phyloP scores from a whole-genome alignment of 1,139 yeast species.

The Scheffersomyces stambukii region DNA sequence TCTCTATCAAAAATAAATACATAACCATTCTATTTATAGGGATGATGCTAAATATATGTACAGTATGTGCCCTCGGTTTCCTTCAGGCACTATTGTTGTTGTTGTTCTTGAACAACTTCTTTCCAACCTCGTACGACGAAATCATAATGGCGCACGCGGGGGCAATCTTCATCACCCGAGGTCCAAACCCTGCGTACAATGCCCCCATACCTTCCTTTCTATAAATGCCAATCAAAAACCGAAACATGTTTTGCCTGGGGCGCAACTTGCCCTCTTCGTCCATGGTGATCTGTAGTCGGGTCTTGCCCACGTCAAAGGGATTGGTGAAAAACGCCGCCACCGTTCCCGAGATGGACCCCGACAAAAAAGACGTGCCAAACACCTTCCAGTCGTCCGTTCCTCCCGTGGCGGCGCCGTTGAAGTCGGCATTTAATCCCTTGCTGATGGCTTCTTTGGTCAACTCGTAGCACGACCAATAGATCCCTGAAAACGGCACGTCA shows the following conservation, averaged over 20 bases:
- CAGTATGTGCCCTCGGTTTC: not conserved
- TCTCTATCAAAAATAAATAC: not conserved
- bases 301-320: constrained; percentile 96
- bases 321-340: constrained; percentile 84
- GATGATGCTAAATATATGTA: constrained; percentile 2
- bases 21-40: constrained; percentile 1
- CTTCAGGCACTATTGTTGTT: constrained; percentile 6
- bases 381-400: constrained; percentile 45
- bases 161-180: constrained; percentile 85
- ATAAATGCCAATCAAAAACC: constrained; percentile 57
- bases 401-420: constrained; percentile 9
- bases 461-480: constrained; percentile 91
- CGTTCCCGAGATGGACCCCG: constrained; percentile 84
- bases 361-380: constrained; percentile 68
- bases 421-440: constrained; percentile 21
- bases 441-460: constrained; percentile 25
- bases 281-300: constrained; percentile 72
- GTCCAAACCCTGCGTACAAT: constrained; percentile 77
- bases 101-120: constrained; percentile 49
- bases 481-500: constrained; percentile 95
- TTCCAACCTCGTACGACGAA: constrained; percentile 88
- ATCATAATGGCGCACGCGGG: constrained; percentile 99
- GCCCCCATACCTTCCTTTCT: constrained; percentile 73
- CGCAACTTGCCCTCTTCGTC: constrained; percentile 16
- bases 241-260: constrained; percentile 51